Evolutionary conservation across 441 rosid genomes (phyloP).

Genomic region (Corymbia citriodora): DNA sequence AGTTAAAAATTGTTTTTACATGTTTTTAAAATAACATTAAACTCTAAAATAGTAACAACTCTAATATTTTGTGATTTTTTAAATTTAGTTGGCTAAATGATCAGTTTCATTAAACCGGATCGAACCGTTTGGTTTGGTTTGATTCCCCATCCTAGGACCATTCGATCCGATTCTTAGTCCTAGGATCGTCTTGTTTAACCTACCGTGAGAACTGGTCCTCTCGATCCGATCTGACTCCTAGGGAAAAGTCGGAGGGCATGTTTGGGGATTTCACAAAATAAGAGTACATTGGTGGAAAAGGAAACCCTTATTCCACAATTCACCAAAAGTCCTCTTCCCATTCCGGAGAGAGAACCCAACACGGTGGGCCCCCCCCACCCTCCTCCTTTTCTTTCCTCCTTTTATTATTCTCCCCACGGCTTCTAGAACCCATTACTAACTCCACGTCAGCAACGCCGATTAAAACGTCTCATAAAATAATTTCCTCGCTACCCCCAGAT

Average conservation of each 20-base stretch:
- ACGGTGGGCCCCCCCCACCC: background rate
- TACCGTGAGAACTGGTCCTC: too few relatives aligned
- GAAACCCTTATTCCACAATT: background rate
- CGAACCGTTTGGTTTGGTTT: too few relatives aligned
- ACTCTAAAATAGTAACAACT: too few relatives aligned
- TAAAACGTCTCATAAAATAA: background rate
- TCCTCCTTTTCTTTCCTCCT: background rate
- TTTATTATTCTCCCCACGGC: background rate
- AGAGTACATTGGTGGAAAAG: background rate
- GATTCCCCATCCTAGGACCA: too few relatives aligned
- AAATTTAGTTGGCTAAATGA: too few relatives aligned
- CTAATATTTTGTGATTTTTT: too few relatives aligned
- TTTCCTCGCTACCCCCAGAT: background rate
- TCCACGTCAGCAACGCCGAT: background rate
- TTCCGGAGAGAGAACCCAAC: background rate
- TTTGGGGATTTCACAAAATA: background rate
- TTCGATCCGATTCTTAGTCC: too few relatives aligned
- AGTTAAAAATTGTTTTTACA: too few relatives aligned
- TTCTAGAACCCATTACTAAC: background rate
- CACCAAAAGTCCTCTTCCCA: background rate
- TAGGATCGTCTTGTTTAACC: too few relatives aligned
- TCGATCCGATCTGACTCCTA: too few relatives aligned
- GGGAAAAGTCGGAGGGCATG: background rate
- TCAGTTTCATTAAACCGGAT: too few relatives aligned
- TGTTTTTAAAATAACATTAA: too few relatives aligned